Evolutionary conservation across 768 basidiomycete genomes (phyloP).

Genomic region (Naematelia aurantialba): DNA sequence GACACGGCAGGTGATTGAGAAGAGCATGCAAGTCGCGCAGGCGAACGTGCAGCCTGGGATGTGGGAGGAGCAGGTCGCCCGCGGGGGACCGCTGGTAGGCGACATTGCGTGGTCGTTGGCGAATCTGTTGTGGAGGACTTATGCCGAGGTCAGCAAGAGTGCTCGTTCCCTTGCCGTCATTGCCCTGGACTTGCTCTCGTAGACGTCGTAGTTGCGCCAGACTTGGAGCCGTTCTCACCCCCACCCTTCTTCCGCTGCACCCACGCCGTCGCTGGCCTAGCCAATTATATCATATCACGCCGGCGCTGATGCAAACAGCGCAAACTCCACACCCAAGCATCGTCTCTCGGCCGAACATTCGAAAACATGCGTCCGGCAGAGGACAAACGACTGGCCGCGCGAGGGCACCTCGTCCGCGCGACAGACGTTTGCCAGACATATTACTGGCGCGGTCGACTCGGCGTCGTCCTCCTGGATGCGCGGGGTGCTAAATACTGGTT

Average conservation of each 20-base stretch:
- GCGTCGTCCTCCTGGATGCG: slow-evolving; percentile 33
- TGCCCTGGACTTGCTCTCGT: neutral
- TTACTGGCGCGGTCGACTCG: slow-evolving; percentile 39
- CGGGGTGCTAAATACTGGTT: slow-evolving; percentile 31
- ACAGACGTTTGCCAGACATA: slow-evolving; percentile 39
- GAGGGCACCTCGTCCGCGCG: slow-evolving; percentile 15
- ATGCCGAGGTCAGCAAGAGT: slow-evolving; percentile 40
- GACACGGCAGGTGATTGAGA: slow-evolving; percentile 36
- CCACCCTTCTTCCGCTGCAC: no score
- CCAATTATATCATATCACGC: no score
- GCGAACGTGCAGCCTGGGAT: slow-evolving; percentile 16
- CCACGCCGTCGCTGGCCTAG: no score
- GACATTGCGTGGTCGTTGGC: slow-evolving; percentile 37
- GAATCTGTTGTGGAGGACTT: slow-evolving; percentile 39
- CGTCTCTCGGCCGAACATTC: slow-evolving; percentile 26
- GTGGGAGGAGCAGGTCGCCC: slow-evolving; percentile 16
- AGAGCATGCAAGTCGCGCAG: slow-evolving; percentile 31
- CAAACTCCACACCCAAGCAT: slow-evolving; percentile 38
- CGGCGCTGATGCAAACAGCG: slow-evolving; percentile 27
- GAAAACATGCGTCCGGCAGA: slow-evolving; percentile 27
- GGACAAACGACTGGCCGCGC: slow-evolving; percentile 23
- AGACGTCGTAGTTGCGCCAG: neutral
- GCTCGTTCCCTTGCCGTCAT: neutral
- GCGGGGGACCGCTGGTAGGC: slow-evolving; percentile 12
- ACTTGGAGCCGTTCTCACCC: neutral